Base-by-base conservation (phyloP, 73 alveolate genomes). In the Effrenium voratum region DNA sequence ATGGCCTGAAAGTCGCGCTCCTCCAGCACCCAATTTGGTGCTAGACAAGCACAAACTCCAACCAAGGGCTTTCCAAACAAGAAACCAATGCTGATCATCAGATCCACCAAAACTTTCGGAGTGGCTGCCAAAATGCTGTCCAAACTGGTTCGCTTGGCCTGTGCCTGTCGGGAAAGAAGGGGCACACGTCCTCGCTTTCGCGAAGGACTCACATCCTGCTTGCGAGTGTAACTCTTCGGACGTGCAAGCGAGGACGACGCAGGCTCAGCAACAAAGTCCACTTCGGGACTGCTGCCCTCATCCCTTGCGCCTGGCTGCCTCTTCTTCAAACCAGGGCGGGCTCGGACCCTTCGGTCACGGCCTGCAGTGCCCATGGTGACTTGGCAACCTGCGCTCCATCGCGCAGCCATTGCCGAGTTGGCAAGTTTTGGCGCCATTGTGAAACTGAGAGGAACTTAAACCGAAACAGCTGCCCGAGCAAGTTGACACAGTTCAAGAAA, bases 381-480 rank as follows among this genome's bases (percentile, higher is more conserved):
- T 30, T 72, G 82, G 4, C 50, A 44, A 22, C 80, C 80, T 15
- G 30, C 66, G 19, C n/a, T 63, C 76, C 76, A 63, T 5, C 40
- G 76, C 13, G 76, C 76, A 63, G 76, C 30, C 76, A 63, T 63
- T 63, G 76, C n/a, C n/a, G n/a, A n/a, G n/a, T n/a, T n/a, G n/a
- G n/a, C n/a, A n/a, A n/a, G n/a, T n/a, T n/a, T n/a, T n/a, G n/a
- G n/a, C n/a, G n/a, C n/a, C n/a, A n/a, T n/a, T n/a, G n/a, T n/a
- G n/a, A n/a, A n/a, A n/a, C n/a, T n/a, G n/a, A n/a, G n/a, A n/a
- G n/a, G n/a, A n/a, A n/a, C n/a, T n/a, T n/a, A n/a, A n/a, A n/a
- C n/a, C n/a, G n/a, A n/a, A n/a, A n/a, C n/a, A n/a, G n/a, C n/a
- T n/a, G n/a, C n/a, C n/a, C n/a, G n/a, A n/a, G n/a, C n/a, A n/a